phyloP scores from a whole-genome alignment of 768 basidiomycete genomes.

The Serendipita sp. region DNA sequence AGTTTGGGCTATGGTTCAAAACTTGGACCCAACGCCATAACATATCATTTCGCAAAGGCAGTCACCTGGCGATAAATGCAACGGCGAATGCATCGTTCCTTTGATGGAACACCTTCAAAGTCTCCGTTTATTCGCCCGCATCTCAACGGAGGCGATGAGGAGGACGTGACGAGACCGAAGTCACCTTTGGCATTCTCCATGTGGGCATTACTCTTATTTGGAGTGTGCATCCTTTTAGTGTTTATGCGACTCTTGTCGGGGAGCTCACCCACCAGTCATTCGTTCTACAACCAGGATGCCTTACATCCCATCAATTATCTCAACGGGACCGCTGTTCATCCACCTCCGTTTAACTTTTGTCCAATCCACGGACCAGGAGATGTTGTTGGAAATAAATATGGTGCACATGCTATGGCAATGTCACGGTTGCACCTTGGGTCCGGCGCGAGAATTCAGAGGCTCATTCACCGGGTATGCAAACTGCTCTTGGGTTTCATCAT shows the following conservation, averaged over 20 bases:
- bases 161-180: background rate
- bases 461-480: conserved; percentile 33
- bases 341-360: conserved; percentile 81
- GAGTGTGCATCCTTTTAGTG: background rate
- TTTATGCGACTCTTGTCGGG: background rate
- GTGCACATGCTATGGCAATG: conserved; percentile 53
- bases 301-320: conserved; percentile 62
- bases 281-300: conserved; percentile 8
- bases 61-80: background rate
- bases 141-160: background rate
- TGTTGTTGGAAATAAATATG: conserved; percentile 61
- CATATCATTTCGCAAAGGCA: background rate
- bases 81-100: background rate
- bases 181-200: background rate
- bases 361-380: conserved; percentile 77
- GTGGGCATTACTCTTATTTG: background rate
- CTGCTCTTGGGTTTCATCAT: background rate
- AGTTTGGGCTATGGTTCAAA: background rate
- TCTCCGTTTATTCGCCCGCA: background rate
- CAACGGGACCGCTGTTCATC: conserved; percentile 35
- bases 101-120: background rate
- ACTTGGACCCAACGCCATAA: background rate
- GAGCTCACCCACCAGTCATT: background rate
- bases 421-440: conserved; percentile 66
- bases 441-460: conserved; percentile 63